Conservation (phyloP, 495 filamentous ascomycete species). For the Bryoglossum gracile region DNA sequence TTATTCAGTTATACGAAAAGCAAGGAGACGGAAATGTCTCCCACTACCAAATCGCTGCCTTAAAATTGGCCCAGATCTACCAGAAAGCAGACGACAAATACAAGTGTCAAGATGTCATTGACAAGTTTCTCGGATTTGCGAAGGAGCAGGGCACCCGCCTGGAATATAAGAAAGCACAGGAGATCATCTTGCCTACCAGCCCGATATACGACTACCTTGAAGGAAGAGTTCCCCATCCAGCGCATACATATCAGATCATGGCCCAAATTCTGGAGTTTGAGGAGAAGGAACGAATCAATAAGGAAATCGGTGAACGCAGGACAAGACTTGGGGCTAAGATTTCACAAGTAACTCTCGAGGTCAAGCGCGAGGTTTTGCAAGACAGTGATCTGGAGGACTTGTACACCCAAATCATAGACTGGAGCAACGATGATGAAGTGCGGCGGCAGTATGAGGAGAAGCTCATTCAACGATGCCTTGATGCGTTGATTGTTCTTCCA, state of each 20-base stretch:
- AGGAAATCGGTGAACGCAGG: constrained; percentile 78
- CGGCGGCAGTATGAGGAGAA: constrained; percentile 86
- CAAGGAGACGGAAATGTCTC: constrained; percentile 61
- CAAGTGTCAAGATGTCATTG: constrained; percentile 71
- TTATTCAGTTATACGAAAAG: constrained; percentile 79
- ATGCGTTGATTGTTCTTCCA: constrained; percentile 61
- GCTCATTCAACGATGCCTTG: constrained; percentile 70
- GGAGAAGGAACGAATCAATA: constrained; percentile 87
- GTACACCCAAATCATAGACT: constrained; percentile 79
- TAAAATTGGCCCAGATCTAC: constrained; percentile 69
- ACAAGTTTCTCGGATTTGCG: constrained; percentile 68
- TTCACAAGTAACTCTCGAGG: constrained; percentile 74
- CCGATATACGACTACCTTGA: constrained; percentile 77
- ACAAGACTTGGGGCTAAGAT: constrained; percentile 81
- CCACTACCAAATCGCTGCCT: constrained; percentile 61
- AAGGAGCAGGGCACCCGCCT: constrained; percentile 60
- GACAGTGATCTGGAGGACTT: constrained; percentile 63
- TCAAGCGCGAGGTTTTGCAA: constrained; percentile 74
- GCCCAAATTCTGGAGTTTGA: constrained; percentile 81
- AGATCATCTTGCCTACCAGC: constrained; percentile 67
- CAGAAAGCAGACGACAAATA: constrained; percentile 52
- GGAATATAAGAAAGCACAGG: constrained; percentile 67
- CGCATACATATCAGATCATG: constrained; percentile 71
- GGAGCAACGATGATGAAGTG: constrained; percentile 79
- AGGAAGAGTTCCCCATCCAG: constrained; percentile 74